These are phyloP conservation scores for Pseudocercospora fijiensis DNA, from an alignment of 2,329 filamentous ascomycete species.

Conservation along the genomic window DNA sequence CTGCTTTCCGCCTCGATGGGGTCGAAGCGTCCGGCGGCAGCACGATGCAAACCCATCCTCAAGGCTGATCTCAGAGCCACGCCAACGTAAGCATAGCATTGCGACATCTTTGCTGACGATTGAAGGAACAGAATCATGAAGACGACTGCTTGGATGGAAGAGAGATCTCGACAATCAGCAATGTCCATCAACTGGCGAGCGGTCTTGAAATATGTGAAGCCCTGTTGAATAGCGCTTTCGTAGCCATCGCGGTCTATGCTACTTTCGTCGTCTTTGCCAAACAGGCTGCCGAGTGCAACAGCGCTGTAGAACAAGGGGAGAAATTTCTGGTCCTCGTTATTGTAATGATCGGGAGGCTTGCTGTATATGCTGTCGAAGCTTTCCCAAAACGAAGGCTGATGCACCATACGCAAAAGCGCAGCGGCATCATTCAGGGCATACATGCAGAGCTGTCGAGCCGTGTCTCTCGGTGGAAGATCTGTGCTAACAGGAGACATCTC, in stretches of 20 bases:
- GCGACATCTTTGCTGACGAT: conserved; percentile 53
- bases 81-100: conserved; percentile 55
- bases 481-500: conserved; percentile 51
- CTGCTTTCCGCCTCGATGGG: conserved; percentile 51
- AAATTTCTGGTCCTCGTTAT: conserved; percentile 48
- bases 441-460: conserved; percentile 58
- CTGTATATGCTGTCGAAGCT: conserved; percentile 77
- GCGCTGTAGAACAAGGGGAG: conserved; percentile 51
- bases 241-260: conserved; percentile 44
- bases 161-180: conserved; percentile 53
- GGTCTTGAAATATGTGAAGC: conserved; percentile 52
- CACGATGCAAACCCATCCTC: conserved; percentile 54
- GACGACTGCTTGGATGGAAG: conserved; percentile 52
- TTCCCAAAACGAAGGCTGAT: conserved; percentile 76
- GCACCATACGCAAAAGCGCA: conserved; percentile 68
- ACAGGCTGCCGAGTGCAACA: conserved; percentile 50
- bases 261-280: conserved; percentile 43
- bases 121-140: conserved; percentile 57
- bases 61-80: conserved; percentile 52
- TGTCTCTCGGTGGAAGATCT: conserved; percentile 66
- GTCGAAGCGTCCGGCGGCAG: conserved; percentile 48
- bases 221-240: conserved; percentile 50
- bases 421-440: conserved; percentile 63
- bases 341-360: conserved; percentile 52
- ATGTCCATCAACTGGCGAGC: conserved; percentile 53